Conservation (phyloP, 2,329 filamentous ascomycete genomes). For the Exserohilum rostratum region DNA sequence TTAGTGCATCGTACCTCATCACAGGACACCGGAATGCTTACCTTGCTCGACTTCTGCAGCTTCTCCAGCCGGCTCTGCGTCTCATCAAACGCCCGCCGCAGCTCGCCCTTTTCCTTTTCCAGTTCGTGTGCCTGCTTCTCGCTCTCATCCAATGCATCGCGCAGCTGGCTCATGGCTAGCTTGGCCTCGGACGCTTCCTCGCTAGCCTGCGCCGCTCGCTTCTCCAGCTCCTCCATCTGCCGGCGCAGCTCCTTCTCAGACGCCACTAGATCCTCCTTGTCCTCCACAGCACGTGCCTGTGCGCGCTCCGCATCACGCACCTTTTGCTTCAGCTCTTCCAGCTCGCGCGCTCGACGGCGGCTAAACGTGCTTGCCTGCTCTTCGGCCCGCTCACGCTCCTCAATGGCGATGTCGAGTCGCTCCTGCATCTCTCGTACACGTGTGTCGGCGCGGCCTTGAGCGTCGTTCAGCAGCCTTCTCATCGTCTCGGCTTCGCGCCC, state of each 20-base stretch:
- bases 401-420: conserved; percentile 85
- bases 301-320: conserved; percentile 82
- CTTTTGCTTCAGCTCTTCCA: conserved; percentile 82
- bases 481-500: conserved; percentile 94
- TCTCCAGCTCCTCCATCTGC: conserved; percentile 77
- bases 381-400: conserved; percentile 90
- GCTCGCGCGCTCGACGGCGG: conserved; percentile 77
- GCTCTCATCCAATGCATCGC: conserved; percentile 81
- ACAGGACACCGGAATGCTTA: conserved; percentile 20
- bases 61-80: conserved; percentile 78
- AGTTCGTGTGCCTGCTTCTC: conserved; percentile 83
- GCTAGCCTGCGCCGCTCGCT: conserved; percentile 68
- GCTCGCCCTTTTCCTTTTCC: conserved; percentile 79
- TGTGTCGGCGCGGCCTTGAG: conserved; percentile 79
- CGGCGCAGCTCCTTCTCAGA: conserved; percentile 76
- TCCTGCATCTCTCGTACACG: conserved; percentile 88
- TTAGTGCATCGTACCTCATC: conserved; percentile 22
- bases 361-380: conserved; percentile 83
- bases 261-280: conserved; percentile 78
- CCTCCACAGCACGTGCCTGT: conserved; percentile 71
- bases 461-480: conserved; percentile 84
- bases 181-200: conserved; percentile 79
- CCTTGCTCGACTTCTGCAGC: conserved; percentile 70
- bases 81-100: conserved; percentile 79
- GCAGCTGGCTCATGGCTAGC: conserved; percentile 76